These are phyloP conservation scores for Rubus idaeus DNA, from an alignment of 306 rosid species.

Conservation along the genomic window DNA sequence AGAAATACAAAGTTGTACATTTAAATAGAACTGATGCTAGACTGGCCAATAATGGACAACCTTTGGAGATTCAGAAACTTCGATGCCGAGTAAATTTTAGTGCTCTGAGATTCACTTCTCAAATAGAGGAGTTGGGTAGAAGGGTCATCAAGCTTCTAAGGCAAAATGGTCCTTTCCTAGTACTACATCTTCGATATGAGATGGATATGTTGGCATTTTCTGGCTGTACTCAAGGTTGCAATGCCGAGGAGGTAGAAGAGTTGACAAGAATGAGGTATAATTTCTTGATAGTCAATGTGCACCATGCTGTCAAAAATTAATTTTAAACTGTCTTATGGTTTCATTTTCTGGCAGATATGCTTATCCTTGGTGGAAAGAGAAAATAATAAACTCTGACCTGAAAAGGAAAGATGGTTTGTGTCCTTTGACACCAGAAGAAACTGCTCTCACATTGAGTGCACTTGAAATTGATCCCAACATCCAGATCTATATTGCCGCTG, in stretches of 20 bases:
- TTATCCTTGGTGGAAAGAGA: slow-evolving; percentile 99
- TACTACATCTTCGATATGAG: slow-evolving; percentile 94
- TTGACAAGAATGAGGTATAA: slow-evolving; percentile 95
- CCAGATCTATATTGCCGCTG: slow-evolving; percentile 98
- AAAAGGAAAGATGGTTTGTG: slow-evolving; percentile 97
- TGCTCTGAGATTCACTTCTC: slow-evolving; percentile 90
- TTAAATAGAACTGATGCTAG: slow-evolving; percentile 94
- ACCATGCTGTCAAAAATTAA: background rate
- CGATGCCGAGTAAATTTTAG: slow-evolving; percentile 93
- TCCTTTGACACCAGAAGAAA: slow-evolving; percentile 98
- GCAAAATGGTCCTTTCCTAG: slow-evolving; percentile 82
- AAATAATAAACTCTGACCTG: slow-evolving; percentile 85
- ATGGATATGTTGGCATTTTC: slow-evolving; percentile 99
- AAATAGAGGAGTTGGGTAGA: slow-evolving; percentile 89
- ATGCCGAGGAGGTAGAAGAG: slow-evolving; percentile 86
- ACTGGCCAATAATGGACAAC: slow-evolving; percentile 89
- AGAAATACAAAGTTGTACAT: slow-evolving; percentile 86
- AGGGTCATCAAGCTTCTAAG: slow-evolving; percentile 78
- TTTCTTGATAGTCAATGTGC: slow-evolving; percentile 8
- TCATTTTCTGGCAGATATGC: slow-evolving; percentile 57
- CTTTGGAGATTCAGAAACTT: slow-evolving; percentile 78
- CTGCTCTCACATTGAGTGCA: slow-evolving; percentile 81
- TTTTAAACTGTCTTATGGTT: slow-evolving; percentile 19
- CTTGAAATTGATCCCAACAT: slow-evolving; percentile 79
- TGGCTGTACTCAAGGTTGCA: slow-evolving; percentile 97